Conservation (phyloP, 2,329 filamentous ascomycete species). For the Fusarium ramigenum region DNA sequence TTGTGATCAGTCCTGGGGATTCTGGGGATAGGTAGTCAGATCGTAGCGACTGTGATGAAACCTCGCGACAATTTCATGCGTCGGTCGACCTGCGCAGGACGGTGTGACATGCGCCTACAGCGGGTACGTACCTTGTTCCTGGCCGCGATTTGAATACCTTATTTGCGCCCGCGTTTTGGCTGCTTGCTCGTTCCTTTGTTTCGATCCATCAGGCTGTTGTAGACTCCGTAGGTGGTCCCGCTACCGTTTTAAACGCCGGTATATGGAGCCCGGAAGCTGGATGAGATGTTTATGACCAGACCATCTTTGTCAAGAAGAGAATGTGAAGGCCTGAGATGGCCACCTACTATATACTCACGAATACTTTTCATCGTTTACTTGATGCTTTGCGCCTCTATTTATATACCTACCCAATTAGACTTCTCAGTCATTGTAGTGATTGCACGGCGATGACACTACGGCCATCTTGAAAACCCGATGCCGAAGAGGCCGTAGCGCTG, state of each 20-base stretch:
- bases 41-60: constrained; percentile 4
- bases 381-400: not conserved
- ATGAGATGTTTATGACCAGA: constrained; percentile 1
- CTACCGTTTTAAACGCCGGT: constrained; percentile 21
- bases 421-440: not conserved
- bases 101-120: constrained; percentile 4
- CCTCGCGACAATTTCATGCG: constrained; percentile 26
- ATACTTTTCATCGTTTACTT: not conserved
- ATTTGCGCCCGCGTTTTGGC: constrained; percentile 12
- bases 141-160: constrained; percentile 5
- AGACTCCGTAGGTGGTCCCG: constrained; percentile 2
- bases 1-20: not conserved
- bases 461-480: constrained; percentile 19
- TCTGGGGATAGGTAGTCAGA: not conserved
- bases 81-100: constrained; percentile 4
- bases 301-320: not conserved
- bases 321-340: not conserved
- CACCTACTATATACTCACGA: not conserved
- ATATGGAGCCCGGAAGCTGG: not conserved
- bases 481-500: constrained; percentile 29
- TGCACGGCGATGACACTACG: constrained; percentile 1
- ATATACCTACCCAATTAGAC: not conserved
- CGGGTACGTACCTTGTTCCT: constrained; percentile 21
- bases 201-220: constrained; percentile 4
- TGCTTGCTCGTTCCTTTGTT: constrained; percentile 11